Evolutionary conservation across 257 asterid genomes (phyloP).

Genomic region (Solanum chmielewskii): DNA sequence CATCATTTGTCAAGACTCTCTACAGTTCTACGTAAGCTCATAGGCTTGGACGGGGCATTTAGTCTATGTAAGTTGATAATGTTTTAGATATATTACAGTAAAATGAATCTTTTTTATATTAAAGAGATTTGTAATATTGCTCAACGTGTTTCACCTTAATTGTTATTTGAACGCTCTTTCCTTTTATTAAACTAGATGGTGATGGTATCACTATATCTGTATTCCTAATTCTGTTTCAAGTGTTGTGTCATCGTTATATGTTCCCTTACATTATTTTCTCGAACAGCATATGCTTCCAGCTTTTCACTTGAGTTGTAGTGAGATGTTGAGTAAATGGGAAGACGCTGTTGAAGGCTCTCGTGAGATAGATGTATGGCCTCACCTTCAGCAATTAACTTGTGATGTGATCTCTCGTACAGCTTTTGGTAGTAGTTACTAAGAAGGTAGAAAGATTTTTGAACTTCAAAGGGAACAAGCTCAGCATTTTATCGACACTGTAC

Average conservation of each 20-base stretch:
- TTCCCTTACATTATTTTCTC: neutral
- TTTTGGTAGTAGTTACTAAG: conserved; percentile 39
- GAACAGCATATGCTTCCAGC: conserved; percentile 35
- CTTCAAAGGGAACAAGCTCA: neutral
- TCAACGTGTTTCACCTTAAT: neutral
- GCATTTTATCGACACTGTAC: neutral
- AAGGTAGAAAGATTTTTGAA: conserved; percentile 13
- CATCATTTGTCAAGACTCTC: neutral
- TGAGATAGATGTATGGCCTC: conserved; percentile 26
- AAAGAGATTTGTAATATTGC: neutral
- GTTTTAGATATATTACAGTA: neutral
- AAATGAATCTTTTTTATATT: neutral
- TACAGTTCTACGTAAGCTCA: neutral
- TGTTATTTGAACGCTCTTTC: neutral
- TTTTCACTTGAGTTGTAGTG: conserved; percentile 17
- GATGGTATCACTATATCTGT: neutral
- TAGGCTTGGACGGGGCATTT: neutral
- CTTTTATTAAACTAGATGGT: neutral
- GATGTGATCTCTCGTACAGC: conserved; percentile 39
- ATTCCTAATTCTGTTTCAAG: neutral
- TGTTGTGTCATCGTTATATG: neutral
- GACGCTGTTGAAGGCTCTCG: neutral
- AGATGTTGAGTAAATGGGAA: conserved; percentile 10
- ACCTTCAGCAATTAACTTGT: conserved; percentile 13
- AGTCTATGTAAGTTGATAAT: neutral